Conservation (phyloP, 2,329 filamentous ascomycete species). For the Phaeosphaeria sp. region DNA sequence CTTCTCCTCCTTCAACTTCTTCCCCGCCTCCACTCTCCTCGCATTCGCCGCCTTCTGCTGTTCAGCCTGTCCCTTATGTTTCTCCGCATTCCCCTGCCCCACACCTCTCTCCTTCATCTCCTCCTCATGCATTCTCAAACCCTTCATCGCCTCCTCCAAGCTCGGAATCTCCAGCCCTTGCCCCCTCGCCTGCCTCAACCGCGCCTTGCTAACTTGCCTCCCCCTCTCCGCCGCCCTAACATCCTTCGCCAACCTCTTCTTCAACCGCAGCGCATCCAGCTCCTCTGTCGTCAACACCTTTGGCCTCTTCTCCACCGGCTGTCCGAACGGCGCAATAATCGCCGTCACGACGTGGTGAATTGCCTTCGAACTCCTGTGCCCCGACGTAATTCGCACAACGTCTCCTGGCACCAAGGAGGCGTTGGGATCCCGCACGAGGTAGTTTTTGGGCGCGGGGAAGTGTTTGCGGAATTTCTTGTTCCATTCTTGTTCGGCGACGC, state of each 20-base stretch:
- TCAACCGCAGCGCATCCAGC: slow-evolving; percentile 62
- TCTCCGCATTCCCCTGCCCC: slow-evolving; percentile 15
- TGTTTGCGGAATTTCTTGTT: slow-evolving; percentile 75
- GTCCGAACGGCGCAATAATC: slow-evolving; percentile 75
- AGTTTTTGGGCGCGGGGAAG: slow-evolving; percentile 69
- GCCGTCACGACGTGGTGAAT: slow-evolving; percentile 78
- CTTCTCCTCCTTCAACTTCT: slow-evolving; percentile 32
- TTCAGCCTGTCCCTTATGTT: slow-evolving; percentile 33
- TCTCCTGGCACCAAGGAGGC: slow-evolving; percentile 77
- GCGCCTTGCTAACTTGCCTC: slow-evolving; percentile 30
- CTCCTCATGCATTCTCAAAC: slow-evolving; percentile 29
- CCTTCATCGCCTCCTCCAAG: slow-evolving; percentile 41
- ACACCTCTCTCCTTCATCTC: slow-evolving; percentile 21
- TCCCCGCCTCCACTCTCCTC: slow-evolving; percentile 31
- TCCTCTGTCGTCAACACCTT: slow-evolving; percentile 71
- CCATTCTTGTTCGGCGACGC: slow-evolving; percentile 74
- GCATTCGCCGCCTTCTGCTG: slow-evolving; percentile 35
- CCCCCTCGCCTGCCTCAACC: slow-evolving; percentile 36
- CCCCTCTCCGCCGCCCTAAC: slow-evolving; percentile 56
- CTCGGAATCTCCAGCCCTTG: slow-evolving; percentile 37
- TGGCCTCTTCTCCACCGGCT: slow-evolving; percentile 68
- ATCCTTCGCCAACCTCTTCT: slow-evolving; percentile 64
- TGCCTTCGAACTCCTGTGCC: slow-evolving; percentile 68
- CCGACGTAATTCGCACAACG: slow-evolving; percentile 73
- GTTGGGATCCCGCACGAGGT: slow-evolving; percentile 80